A percentile compares a stretch with the other conserved stretches of the same genome.
Conservation (phyloP, 495 filamentous ascomycete species). For the Daldinia bambusicola region DNA sequence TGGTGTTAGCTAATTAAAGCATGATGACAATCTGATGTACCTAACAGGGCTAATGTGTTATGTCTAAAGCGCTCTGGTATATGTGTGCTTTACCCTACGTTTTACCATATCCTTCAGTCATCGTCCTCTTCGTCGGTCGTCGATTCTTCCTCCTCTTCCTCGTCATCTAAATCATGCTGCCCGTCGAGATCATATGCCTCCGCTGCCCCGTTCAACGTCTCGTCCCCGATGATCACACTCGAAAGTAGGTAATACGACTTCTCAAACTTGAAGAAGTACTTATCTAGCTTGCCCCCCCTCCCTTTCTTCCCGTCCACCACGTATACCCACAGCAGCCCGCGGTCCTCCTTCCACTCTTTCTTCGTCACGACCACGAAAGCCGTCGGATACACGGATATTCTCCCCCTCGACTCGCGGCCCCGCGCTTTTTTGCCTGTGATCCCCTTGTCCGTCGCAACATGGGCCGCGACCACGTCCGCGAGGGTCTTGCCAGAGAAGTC, state of each 20-base stretch:
- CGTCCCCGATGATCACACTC: not conserved
- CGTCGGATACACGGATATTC: not conserved
- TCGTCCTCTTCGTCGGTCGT: not conserved
- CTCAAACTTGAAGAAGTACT: constrained; percentile 10
- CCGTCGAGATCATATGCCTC: not conserved
- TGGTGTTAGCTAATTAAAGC: too few relatives aligned
- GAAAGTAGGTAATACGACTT: not conserved
- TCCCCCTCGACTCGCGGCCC: not conserved
- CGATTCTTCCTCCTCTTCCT: not conserved
- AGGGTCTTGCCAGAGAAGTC: constrained; percentile 17
- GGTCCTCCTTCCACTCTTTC: constrained; percentile 2
- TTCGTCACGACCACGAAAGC: constrained; percentile 10
- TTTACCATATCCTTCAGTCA: not conserved
- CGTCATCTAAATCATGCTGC: not conserved
- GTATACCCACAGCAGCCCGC: constrained; percentile 6
- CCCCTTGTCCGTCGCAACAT: constrained; percentile 10
- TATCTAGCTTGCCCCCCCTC: not conserved
- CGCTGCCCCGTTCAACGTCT: not conserved
- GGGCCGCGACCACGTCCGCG: constrained; percentile 9
- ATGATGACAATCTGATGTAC: too few relatives aligned
- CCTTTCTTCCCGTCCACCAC: not conserved
- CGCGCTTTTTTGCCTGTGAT: not conserved
- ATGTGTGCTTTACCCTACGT: not conserved
- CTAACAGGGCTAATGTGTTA: too few relatives aligned
- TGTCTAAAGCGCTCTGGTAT: not conserved